phyloP scores from a whole-genome alignment of 768 basidiomycete genomes.

The Suillus occidentalis region DNA sequence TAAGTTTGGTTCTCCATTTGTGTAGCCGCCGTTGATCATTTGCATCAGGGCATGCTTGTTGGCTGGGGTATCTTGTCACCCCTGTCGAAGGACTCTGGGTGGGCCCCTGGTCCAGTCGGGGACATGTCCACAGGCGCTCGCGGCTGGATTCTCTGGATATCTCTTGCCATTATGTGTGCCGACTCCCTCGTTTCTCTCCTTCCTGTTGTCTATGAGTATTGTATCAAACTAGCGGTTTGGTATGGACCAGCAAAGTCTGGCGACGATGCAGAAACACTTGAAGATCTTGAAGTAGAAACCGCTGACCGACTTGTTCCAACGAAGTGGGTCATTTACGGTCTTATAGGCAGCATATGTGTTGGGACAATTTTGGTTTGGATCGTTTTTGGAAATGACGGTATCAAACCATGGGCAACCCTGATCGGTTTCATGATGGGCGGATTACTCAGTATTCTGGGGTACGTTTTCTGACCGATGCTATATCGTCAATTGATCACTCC shows the following conservation, averaged over 20 bases:
- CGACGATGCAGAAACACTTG: conserved; percentile 23
- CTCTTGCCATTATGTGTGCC: conserved; percentile 93
- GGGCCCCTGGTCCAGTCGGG: conserved; percentile 92
- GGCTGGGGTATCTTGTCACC: conserved; percentile 97
- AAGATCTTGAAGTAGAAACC: conserved; percentile 72
- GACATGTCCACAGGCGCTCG: conserved; percentile 88
- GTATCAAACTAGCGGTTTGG: conserved; percentile 34
- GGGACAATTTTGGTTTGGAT: conserved; percentile 84
- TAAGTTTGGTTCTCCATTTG: conserved; percentile 29
- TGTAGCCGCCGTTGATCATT: neutral
- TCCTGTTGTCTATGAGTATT: conserved; percentile 64
- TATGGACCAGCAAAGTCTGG: conserved; percentile 27
- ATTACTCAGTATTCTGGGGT: conserved; percentile 87
- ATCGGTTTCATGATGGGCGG: conserved; percentile 82
- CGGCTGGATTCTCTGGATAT: conserved; percentile 96
- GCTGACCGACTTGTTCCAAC: conserved; percentile 79
- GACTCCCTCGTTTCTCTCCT: conserved; percentile 86
- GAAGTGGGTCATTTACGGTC: conserved; percentile 73
- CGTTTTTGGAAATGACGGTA: conserved; percentile 89
- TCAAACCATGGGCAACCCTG: conserved; percentile 93
- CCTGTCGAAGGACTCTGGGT: conserved; percentile 73
- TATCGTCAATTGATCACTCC: conserved; percentile 10
- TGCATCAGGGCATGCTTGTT: conserved; percentile 82
- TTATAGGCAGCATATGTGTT: conserved; percentile 55
- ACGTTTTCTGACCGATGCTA: conserved; percentile 23